Evolutionary conservation across 768 basidiomycete genomes (phyloP).

Genomic region (Mrakia blollopis): DNA sequence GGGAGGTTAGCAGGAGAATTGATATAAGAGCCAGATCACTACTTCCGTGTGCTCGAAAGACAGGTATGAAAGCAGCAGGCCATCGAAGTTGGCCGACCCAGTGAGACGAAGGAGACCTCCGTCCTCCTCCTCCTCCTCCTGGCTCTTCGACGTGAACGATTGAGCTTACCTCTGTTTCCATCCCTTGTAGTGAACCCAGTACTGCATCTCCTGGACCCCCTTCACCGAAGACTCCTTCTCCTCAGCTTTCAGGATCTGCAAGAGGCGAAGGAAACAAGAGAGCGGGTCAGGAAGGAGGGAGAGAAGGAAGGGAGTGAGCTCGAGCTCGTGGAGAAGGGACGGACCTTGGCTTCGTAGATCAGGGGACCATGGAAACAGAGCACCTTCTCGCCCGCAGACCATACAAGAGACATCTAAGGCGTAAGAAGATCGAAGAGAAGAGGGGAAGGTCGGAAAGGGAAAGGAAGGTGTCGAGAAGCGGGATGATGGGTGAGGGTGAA

Average conservation of each 20-base stretch:
- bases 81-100: neutral
- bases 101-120: neutral
- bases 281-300: neutral
- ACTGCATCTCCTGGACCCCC: conserved; percentile 67
- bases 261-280: neutral
- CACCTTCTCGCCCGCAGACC: conserved; percentile 66
- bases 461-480: neutral
- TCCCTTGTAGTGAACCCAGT: conserved; percentile 97
- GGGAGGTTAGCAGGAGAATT: neutral
- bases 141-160: neutral
- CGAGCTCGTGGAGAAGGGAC: neutral
- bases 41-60: neutral
- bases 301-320: neutral
- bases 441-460: neutral
- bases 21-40: neutral
- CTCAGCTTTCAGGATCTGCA: conserved; percentile 61
- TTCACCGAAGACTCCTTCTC: conserved; percentile 55
- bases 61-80: neutral
- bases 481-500: neutral
- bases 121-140: neutral
- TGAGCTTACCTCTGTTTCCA: conserved; percentile 59
- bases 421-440: neutral
- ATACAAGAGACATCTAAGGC: conserved; percentile 38
- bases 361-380: conserved; percentile 93
- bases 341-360: conserved; percentile 84